Conservation (phyloP, 83 land plant genomes). For the Picea abies region DNA sequence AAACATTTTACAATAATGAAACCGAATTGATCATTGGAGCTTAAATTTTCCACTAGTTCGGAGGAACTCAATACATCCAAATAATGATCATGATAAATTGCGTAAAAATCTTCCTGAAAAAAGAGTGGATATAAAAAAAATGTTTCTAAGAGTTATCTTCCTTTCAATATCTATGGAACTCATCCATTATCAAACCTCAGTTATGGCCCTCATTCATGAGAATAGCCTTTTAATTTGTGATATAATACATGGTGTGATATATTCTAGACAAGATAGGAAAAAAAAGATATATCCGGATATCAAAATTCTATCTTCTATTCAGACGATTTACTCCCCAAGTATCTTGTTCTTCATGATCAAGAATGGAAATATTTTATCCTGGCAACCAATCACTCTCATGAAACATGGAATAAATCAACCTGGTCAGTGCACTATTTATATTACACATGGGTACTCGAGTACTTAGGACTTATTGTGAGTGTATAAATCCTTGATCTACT, state of each 20-base stretch:
- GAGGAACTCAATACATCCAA: neutral
- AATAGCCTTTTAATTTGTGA: neutral
- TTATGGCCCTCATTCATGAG: neutral
- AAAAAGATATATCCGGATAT: neutral
- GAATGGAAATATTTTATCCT: neutral
- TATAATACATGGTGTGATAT: neutral
- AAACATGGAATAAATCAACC: neutral
- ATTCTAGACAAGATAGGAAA: neutral
- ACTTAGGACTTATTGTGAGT: no score
- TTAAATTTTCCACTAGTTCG: neutral
- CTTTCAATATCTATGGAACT: neutral
- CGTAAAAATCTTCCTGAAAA: neutral
- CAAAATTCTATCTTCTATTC: neutral
- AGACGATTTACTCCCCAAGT: neutral
- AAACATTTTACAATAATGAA: neutral
- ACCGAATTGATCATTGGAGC: neutral
- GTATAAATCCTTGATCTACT: no score
- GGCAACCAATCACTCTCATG: neutral
- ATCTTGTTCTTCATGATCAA: neutral
- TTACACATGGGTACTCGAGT: no score
- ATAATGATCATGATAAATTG: neutral
- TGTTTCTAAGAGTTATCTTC: neutral
- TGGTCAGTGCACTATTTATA: no score
- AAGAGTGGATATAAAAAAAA: neutral
- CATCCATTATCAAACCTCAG: neutral